Base-by-base conservation (phyloP, 1,284 basidiomycete genomes). In the Meira miltonrushii region DNA sequence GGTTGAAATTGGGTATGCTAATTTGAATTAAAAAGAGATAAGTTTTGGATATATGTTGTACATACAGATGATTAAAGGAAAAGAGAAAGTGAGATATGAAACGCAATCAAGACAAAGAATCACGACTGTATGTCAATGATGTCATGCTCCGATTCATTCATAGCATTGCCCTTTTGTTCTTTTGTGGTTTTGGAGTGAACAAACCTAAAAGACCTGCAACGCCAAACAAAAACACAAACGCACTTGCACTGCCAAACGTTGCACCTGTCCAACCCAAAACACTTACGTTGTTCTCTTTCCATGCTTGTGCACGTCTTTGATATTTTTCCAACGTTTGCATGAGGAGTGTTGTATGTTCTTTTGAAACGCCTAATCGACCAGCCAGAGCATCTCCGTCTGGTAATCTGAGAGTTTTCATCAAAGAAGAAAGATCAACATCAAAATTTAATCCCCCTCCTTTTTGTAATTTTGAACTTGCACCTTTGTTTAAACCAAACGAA, bases 261-360 rank as follows among this genome's bases (percentile, higher is more conserved):
- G 50, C 50, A 21, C 50, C 50, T 13, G 50, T 53, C 50, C 50
- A 53, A 17, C 50, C 50, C 11, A 53, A 23, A 12, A 28, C 50
- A 25, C 50, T 53, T 5, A 53, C 38, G 50, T 53, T 53, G 25
- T 33, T 33, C 28, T 53, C 50, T 41, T 53, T 53, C 50, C 50
- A 53, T 41, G 50, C 50, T 25, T 53, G 50, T 19, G 50, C 50
- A 17, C 50, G 50, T 8, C 4, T 2, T 41, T 53, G 50, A 41
- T 53, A 53, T 15, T 25, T 39, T 2, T 53, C 50, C 17, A 53
- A 25, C 4, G 50, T 53, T 3, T n/a, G 2, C 11, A 53, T 17
- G 2, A 53, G 15, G 11, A 21, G 4, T 15, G 23, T 53, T 13
- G 50, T 53, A 19, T 41, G 50, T 15, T 53, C 50, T 39, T 39